Base-by-base conservation (phyloP, 495 filamentous ascomycete genomes). In the Tirmania nivea region DNA sequence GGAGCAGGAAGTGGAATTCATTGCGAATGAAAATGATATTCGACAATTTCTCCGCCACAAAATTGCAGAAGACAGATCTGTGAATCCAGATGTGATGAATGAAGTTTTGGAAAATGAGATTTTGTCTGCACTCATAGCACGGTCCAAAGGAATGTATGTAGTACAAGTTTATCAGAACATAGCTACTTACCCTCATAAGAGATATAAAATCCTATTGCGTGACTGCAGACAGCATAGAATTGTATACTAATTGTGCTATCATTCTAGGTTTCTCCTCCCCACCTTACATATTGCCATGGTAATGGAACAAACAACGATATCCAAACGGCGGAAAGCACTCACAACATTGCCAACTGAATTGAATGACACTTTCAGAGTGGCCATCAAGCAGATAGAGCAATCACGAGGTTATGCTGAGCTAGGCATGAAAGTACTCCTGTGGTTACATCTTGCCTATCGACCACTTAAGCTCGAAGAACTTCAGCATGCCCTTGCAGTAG, bases 401-500 rank as follows among this genome's bases (percentile, higher is more conserved):
- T 31, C n/a, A 20, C 16, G 1, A 3, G 48, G 21, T 25, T 6
- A 50, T 20, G 3, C 3, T 19, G 20, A 25, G n/a, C 11, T 50
- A 12, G 48, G n/a, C n/a, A 50, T 17, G 25, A 12, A 12, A n/a
- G 25, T 25, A 20, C 21, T 50, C n/a, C 12, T 19, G 12, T 25
- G 14, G 14, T 20, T 50, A 11, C n/a, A 45, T 45, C 39, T 45
- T 14, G 52, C 60, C 12, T 3, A 54, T 12, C 25, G 60, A 55
- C 55, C 55, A 10, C 55, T 62, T 2, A 35, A 5, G 21, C 8
- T 50, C 3, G 8, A 20, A 1, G 59, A 62, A 21, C 47, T 62
- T 14, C 49, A 54, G 11, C 48, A 62, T 50, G 60, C 60, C 8
- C 31, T 62, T 31, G 60, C 60, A 10, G 21, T 62, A 11, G 12